Conservation (phyloP, 108 stramenopile species). For the Licmophora abbreviata region DNA sequence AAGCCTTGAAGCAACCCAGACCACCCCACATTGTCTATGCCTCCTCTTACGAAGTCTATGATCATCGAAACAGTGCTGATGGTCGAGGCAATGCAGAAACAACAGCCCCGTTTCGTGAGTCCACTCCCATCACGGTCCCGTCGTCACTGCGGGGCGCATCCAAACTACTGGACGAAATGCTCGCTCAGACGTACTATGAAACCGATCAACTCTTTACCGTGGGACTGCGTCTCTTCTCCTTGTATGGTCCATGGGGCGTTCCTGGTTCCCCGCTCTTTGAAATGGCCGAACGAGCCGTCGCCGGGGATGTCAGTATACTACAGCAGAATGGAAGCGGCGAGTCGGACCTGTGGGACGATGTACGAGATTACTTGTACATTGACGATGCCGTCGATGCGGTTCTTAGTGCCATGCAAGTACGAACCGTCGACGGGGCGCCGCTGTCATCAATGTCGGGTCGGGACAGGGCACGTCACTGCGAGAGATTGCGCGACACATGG, state of each 20-base stretch:
- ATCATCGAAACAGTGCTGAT: not conserved
- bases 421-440: not conserved
- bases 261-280: conserved; percentile 70
- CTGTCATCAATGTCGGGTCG: conserved; percentile 73
- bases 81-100: conserved; percentile 1
- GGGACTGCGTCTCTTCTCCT: conserved; percentile 77
- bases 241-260: conserved; percentile 82
- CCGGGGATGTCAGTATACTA: conserved; percentile 13
- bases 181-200: conserved; percentile 68
- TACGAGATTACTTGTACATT: conserved; percentile 77
- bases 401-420: conserved; percentile 68
- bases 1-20: conserved; percentile 18
- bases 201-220: conserved; percentile 59
- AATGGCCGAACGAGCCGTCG: conserved; percentile 61
- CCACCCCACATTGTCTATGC: conserved; percentile 53
- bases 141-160: conserved; percentile 57
- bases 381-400: conserved; percentile 86
- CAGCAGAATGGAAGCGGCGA: conserved; percentile 5
- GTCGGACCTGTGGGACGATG: conserved; percentile 2
- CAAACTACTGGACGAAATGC: conserved; percentile 69
- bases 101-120: conserved; percentile 39
- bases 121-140: conserved; percentile 54
- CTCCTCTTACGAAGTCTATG: conserved; percentile 34
- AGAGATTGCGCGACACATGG: conserved; percentile 35
- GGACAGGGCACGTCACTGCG: conserved; percentile 41